Conservation (phyloP, 2,329 filamentous ascomycete species). For the Claviceps capensis region DNA sequence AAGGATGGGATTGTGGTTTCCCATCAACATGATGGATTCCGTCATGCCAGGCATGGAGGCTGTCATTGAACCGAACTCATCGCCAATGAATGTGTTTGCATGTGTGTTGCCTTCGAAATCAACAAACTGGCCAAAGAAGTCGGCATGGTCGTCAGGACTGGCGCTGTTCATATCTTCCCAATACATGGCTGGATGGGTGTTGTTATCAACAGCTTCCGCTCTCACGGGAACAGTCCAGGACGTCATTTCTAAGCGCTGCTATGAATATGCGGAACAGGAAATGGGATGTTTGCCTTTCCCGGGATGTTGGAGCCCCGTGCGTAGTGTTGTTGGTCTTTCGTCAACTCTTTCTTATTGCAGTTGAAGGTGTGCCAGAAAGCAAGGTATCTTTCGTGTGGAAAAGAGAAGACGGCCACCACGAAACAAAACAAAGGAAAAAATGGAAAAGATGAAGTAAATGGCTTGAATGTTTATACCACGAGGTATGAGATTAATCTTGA, state of each 20-base stretch:
- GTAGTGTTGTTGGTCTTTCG: neutral
- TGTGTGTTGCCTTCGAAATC: conserved; percentile 20
- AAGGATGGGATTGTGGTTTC: conserved; percentile 5
- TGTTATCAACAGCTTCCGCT: conserved; percentile 20
- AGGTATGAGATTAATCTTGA: neutral
- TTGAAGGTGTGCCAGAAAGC: neutral
- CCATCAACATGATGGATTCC: conserved; percentile 16
- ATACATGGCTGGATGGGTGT: conserved; percentile 21
- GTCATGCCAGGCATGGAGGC: conserved; percentile 13
- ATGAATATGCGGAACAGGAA: too few relatives aligned
- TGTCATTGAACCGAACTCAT: conserved; percentile 10
- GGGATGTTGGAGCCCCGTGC: neutral
- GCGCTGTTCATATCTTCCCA: conserved; percentile 21
- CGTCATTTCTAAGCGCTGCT: conserved; percentile 14
- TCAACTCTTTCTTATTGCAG: neutral
- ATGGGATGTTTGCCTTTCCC: too few relatives aligned
- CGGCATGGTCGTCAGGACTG: conserved; percentile 15
- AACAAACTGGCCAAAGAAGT: conserved; percentile 25
- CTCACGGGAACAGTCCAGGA: conserved; percentile 23
- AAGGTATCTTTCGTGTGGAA: neutral
- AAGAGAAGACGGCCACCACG: neutral
- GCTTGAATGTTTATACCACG: neutral
- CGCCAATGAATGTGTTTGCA: conserved; percentile 10
- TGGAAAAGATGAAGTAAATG: neutral
- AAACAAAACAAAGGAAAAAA: neutral